Conservation (phyloP, 2,329 filamentous ascomycete species). For the Drechslerella stenobrocha region DNA sequence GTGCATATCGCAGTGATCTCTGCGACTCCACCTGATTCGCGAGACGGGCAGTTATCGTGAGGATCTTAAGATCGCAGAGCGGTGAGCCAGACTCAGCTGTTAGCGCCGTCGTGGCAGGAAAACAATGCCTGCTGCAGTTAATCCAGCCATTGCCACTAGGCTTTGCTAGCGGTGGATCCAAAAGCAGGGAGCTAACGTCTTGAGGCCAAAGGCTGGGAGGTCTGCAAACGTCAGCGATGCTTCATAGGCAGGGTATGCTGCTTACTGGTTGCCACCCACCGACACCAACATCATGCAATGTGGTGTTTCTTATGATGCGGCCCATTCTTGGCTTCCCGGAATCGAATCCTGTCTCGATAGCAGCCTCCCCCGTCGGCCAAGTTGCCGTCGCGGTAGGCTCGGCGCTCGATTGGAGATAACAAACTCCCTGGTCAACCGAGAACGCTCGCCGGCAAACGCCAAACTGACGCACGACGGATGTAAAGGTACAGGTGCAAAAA, state of each 20-base stretch:
- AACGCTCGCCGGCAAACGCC: no score
- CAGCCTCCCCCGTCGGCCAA: neutral
- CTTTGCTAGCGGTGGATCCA: conserved; percentile 8
- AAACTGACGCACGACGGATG: neutral
- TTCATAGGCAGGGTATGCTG: neutral
- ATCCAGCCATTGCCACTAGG: neutral
- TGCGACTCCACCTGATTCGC: no score
- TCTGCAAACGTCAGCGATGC: conserved; percentile 27
- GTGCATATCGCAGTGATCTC: no score
- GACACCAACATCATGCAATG: conserved; percentile 28
- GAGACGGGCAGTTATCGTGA: no score
- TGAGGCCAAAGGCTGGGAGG: neutral
- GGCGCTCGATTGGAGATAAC: neutral
- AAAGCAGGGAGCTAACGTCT: neutral
- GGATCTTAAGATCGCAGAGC: no score
- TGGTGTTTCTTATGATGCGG: neutral
- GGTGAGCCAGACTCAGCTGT: neutral
- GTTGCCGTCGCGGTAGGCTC: no score
- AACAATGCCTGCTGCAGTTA: conserved; percentile 12
- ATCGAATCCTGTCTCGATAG: neutral
- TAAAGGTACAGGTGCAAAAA: neutral
- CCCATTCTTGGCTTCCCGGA: neutral
- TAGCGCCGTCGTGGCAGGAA: conserved; percentile 2
- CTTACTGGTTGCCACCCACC: conserved; percentile 34
- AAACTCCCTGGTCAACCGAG: no score